These are phyloP conservation scores for Triglochin maritima DNA, from an alignment of 106 monocot genomes.

Conservation along the genomic window DNA sequence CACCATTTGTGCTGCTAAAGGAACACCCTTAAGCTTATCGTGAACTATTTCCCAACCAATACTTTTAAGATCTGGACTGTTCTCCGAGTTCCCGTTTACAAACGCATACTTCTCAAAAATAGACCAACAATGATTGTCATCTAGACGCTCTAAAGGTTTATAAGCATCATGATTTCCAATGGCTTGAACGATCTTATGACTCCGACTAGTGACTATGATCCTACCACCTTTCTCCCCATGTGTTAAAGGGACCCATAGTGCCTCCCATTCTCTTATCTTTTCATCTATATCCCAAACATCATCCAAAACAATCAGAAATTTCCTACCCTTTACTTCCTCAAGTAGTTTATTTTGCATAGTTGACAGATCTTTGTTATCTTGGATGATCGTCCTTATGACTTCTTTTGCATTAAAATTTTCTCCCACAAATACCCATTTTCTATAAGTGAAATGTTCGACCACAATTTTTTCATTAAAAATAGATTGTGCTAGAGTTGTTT, in stretches of 20 bases:
- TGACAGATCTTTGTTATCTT: not conserved
- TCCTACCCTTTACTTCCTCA: not conserved
- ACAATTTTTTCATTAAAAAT: not conserved
- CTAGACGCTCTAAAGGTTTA: not conserved
- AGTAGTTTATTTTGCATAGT: not conserved
- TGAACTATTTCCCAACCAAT: slow-evolving; percentile 1
- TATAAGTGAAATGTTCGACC: not conserved
- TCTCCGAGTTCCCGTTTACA: not conserved
- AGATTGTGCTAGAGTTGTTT: no score
- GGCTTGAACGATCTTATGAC: not conserved
- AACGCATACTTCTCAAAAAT: slow-evolving; percentile 6
- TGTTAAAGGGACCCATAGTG: not conserved
- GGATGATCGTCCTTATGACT: not conserved
- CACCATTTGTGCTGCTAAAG: slow-evolving; percentile 1
- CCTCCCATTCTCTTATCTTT: not conserved
- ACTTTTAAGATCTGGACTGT: not conserved
- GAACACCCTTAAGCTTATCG: not conserved
- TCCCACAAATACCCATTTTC: slow-evolving; percentile 2
- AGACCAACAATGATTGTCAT: not conserved
- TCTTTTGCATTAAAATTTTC: slow-evolving; percentile 2
- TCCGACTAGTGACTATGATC: not conserved
- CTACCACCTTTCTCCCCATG: not conserved
- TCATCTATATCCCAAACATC: not conserved
- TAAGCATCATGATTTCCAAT: not conserved
- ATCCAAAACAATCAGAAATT: slow-evolving; percentile 8